A percentile compares a stretch with the other conserved stretches of the same genome.
Conservation (phyloP, 805 yeast genomes). For the Candida nemodendra region DNA sequence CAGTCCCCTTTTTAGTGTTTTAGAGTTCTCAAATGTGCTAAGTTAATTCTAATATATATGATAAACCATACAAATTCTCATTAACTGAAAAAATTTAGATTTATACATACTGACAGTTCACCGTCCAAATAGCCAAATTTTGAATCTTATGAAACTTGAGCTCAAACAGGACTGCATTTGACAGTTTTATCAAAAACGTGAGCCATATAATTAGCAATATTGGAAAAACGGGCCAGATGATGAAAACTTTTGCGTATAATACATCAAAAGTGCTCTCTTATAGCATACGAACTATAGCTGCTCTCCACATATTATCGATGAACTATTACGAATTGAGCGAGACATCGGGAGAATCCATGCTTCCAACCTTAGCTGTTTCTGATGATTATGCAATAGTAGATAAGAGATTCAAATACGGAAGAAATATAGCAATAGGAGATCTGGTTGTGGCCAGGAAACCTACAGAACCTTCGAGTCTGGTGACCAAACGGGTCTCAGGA, state of each 20-base stretch:
- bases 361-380: slow-evolving; percentile 76
- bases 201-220: no score
- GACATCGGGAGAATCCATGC: slow-evolving; percentile 92
- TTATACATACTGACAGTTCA: no score
- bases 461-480: slow-evolving; percentile 78
- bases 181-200: no score
- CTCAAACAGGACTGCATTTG: no score
- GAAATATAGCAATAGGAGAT: slow-evolving; percentile 76
- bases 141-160: no score
- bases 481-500: slow-evolving; percentile 91
- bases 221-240: no score
- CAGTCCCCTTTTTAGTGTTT: not conserved
- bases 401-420: slow-evolving; percentile 62
- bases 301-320: slow-evolving; percentile 50
- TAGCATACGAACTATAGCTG: slow-evolving; percentile 59
- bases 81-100: no score
- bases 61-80: no score
- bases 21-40: not conserved
- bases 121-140: no score
- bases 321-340: slow-evolving; percentile 38
- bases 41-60: no score
- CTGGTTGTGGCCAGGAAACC: slow-evolving; percentile 87
- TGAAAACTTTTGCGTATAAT: slow-evolving; percentile 1
- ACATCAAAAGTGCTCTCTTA: slow-evolving; percentile 28
- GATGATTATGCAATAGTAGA: slow-evolving; percentile 79